Percentiles rank a stretch among this genome's conserved stretches.
These are phyloP conservation scores for Salix viminalis DNA, from an alignment of 345 rosid genomes.

Conservation along the genomic window DNA sequence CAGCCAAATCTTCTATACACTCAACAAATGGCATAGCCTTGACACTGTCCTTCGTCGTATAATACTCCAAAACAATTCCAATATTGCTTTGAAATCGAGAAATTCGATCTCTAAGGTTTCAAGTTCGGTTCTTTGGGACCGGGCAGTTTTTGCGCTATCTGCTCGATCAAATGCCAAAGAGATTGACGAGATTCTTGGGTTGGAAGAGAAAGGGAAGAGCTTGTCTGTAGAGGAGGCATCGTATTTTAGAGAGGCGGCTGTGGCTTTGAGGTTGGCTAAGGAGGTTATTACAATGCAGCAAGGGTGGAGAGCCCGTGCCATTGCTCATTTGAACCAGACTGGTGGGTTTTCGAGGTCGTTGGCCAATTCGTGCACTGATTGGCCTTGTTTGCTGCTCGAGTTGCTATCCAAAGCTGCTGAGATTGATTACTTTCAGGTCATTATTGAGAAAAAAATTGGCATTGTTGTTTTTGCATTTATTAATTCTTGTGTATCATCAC, in stretches of 20 bases:
- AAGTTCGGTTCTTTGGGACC: conserved; percentile 63
- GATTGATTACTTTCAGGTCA: conserved; percentile 79
- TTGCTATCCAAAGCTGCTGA: conserved; percentile 91
- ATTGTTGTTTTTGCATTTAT: not conserved
- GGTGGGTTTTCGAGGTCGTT: conserved; percentile 75
- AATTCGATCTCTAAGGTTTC: conserved; percentile 48
- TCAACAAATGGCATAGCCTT: conserved; percentile 83
- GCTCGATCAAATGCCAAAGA: conserved; percentile 67
- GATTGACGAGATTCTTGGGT: conserved; percentile 56
- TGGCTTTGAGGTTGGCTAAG: conserved; percentile 80
- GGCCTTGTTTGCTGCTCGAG: conserved; percentile 92
- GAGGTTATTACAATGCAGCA: conserved; percentile 65
- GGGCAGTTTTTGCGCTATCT: conserved; percentile 63
- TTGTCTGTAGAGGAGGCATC: conserved; percentile 73
- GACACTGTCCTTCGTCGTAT: conserved; percentile 55
- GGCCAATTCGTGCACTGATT: conserved; percentile 79
- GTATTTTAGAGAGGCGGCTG: conserved; percentile 60
- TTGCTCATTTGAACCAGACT: conserved; percentile 64
- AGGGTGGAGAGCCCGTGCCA: conserved; percentile 78
- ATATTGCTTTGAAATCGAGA: conserved; percentile 21
- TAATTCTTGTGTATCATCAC: not conserved
- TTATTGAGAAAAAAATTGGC: not conserved
- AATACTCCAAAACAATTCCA: conserved; percentile 20
- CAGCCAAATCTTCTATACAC: conserved; percentile 64
- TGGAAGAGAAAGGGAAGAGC: conserved; percentile 49